phyloP scores from a whole-genome alignment of 2,329 filamentous ascomycete species.

The Aspergillus latus region DNA sequence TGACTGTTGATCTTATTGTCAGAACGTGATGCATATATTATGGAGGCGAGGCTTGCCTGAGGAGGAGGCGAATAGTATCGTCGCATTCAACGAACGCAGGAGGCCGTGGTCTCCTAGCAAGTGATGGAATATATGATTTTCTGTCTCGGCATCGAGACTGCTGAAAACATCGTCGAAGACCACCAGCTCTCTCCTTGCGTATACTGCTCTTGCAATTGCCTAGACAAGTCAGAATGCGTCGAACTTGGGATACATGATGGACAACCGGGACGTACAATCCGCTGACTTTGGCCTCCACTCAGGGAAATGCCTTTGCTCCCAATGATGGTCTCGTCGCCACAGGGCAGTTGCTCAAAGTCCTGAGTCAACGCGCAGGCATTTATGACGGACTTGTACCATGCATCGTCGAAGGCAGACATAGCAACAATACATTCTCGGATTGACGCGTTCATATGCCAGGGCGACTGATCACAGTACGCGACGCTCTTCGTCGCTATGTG shows the following conservation, averaged over 20 bases:
- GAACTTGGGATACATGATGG: not conserved
- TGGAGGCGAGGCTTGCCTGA: conserved; percentile 25
- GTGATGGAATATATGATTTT: conserved; percentile 50
- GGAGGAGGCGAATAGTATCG: conserved; percentile 42
- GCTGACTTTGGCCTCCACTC: conserved; percentile 55
- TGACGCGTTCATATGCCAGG: conserved; percentile 44
- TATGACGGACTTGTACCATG: conserved; percentile 41
- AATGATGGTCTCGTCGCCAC: conserved; percentile 48
- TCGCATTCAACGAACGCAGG: conserved; percentile 41
- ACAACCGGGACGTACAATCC: conserved; percentile 40
- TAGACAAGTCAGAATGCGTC: conserved; percentile 16
- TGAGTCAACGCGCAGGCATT: conserved; percentile 39
- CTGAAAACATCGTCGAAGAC: conserved; percentile 55
- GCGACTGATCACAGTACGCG: conserved; percentile 45
- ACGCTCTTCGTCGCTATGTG: conserved; percentile 32
- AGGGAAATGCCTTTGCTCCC: conserved; percentile 54
- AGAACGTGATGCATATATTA: not conserved
- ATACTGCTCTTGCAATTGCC: conserved; percentile 55
- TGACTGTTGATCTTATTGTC: conserved; percentile 24
- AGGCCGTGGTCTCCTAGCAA: conserved; percentile 50
- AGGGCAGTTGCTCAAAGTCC: conserved; percentile 43
- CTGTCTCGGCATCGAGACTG: conserved; percentile 52
- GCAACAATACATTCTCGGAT: conserved; percentile 44
- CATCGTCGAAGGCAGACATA: conserved; percentile 36
- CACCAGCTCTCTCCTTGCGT: conserved; percentile 49